Evolutionary conservation across 2,329 filamentous ascomycete species (phyloP).

Genomic region (Ascochyta rabiei): DNA sequence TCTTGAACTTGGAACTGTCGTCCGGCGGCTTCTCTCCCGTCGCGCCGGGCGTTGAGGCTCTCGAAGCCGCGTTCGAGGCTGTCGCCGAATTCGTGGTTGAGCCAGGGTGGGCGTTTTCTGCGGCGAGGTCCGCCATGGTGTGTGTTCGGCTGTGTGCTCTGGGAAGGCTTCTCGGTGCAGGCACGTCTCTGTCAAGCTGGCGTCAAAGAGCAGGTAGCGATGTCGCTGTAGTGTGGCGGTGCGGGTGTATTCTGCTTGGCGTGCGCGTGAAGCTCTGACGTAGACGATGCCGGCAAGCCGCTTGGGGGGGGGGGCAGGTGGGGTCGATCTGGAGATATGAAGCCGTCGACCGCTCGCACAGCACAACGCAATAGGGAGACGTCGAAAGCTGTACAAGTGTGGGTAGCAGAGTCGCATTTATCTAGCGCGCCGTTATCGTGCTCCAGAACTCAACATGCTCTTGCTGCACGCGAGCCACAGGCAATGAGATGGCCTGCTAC

Average conservation of each 20-base stretch:
- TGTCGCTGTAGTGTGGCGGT: constrained; percentile 24
- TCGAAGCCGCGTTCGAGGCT: constrained; percentile 44
- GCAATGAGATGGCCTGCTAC: constrained; percentile 32
- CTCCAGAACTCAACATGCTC: constrained; percentile 24
- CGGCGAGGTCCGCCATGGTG: constrained; percentile 42
- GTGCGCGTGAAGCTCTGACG: constrained; percentile 31
- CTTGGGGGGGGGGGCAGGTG: constrained; percentile 17
- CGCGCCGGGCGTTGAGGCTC: constrained; percentile 44
- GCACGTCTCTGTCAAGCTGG: constrained; percentile 5
- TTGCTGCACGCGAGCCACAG: constrained; percentile 27
- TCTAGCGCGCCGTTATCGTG: constrained; percentile 31
- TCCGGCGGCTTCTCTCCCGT: constrained; percentile 65
- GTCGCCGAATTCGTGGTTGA: constrained; percentile 34
- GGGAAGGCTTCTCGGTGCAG: not conserved
- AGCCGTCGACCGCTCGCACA: constrained; percentile 5
- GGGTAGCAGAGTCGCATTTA: constrained; percentile 15
- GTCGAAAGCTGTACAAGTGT: not conserved
- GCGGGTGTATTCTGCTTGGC: constrained; percentile 13
- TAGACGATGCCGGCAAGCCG: constrained; percentile 30
- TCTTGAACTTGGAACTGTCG: constrained; percentile 87
- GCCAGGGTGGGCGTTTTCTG: constrained; percentile 33
- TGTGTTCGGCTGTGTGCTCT: constrained; percentile 8
- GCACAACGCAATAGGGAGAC: constrained; percentile 1
- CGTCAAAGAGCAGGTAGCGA: constrained; percentile 6
- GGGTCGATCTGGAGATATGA: constrained; percentile 15